Base-by-base conservation (phyloP, 1,284 basidiomycete species). In the Cryptococcus sp. region DNA sequence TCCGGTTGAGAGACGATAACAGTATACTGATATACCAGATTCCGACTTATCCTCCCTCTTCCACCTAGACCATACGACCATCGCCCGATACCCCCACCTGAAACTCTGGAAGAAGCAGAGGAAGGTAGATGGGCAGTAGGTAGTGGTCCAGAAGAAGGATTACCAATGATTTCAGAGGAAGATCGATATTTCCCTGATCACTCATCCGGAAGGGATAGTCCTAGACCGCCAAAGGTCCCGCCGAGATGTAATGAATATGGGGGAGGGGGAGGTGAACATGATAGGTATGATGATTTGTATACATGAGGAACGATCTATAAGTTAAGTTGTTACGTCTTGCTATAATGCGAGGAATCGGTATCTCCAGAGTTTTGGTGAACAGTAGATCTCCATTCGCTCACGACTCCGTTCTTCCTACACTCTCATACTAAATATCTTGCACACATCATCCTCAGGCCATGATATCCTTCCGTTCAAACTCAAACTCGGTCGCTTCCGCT, bases 31-130 rank as follows among this genome's bases (percentile, higher is more conserved):
- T n/a, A 33, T 37, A 3, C 5, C 49, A 72, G 71, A 3, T 72
- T 66, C 52, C 64, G 71, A 4, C 65, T 72, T 6, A 65, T 73
- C 31, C 58, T 71, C 1, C 64, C 68, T 5, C 50, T 72, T 3
- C 57, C 61, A 3, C 55, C 53, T 1, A 58, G 60, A 34, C 57
- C 61, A n/a, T 49, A 53, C 14, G 44, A 46, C 2, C 38, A 32
- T 15, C 23, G 23, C 23, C 2, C 23, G 23, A 36, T 10, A 10
- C 14, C 23, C 2, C 52, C 53, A n/a, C 45, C 57, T 10, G 49
- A 56, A 15, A 59, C 58, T 15, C 58, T 49, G 2, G 62, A 63
- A 14, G 68, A 68, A 50, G 67, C 64, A 2, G 70, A 70, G 5
- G 45, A 50, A 42, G 63, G 49, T 5, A 49, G 68, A 36, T 62